Evolutionary conservation across 2,329 filamentous ascomycete genomes (phyloP).

Genomic region (Colletotrichum sp.): DNA sequence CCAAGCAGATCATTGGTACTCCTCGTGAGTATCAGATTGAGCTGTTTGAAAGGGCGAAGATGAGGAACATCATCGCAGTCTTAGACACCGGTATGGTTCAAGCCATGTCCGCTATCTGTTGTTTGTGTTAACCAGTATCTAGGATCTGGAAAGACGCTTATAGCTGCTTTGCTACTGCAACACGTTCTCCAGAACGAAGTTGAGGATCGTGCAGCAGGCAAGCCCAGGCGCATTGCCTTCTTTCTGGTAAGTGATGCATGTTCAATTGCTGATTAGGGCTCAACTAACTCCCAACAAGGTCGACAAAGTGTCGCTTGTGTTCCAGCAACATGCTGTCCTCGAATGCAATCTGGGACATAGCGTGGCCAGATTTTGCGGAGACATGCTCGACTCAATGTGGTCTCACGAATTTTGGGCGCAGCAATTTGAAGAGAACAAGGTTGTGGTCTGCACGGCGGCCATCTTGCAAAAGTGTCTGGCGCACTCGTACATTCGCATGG

Average conservation of each 20-base stretch:
- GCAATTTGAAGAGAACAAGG: slow-evolving; percentile 70
- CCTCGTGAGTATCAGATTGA: slow-evolving; percentile 92
- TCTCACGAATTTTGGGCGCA: slow-evolving; percentile 55
- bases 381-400: slow-evolving; percentile 53
- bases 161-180: slow-evolving; percentile 83
- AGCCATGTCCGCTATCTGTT: background rate
- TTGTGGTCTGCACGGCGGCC: slow-evolving; percentile 91
- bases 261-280: background rate
- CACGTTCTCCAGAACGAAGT: slow-evolving; percentile 81
- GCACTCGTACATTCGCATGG: slow-evolving; percentile 80
- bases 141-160: slow-evolving; percentile 96
- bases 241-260: slow-evolving; percentile 67
- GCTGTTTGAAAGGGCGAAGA: slow-evolving; percentile 86
- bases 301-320: slow-evolving; percentile 87
- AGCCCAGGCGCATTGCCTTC: slow-evolving; percentile 73
- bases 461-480: slow-evolving; percentile 81
- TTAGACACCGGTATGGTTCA: slow-evolving; percentile 77
- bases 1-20: slow-evolving; percentile 69
- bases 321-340: slow-evolving; percentile 86
- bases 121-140: slow-evolving; percentile 19
- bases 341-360: slow-evolving; percentile 80
- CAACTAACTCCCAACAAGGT: slow-evolving; percentile 51
- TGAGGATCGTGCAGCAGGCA: slow-evolving; percentile 66
- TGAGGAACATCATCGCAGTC: slow-evolving; percentile 88
- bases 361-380: slow-evolving; percentile 72